phyloP scores from a whole-genome alignment of 2,329 filamentous ascomycete genomes.

The Mollisiaceae sp. region DNA sequence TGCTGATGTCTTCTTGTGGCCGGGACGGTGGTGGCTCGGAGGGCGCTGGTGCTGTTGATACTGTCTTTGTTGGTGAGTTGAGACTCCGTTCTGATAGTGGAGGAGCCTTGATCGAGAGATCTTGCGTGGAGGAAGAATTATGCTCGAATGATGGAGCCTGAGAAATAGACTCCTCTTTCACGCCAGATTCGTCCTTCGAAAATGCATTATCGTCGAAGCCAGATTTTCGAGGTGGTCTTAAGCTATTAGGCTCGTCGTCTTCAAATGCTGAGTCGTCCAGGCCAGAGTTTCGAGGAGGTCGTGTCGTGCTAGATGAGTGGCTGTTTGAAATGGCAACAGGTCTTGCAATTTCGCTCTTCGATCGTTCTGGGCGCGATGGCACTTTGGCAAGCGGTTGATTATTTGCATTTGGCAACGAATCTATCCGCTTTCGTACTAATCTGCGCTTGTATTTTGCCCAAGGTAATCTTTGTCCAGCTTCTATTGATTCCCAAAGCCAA shows the following conservation, averaged over 20 bases:
- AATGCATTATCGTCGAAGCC: constrained; percentile 27
- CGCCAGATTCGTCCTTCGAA: constrained; percentile 7
- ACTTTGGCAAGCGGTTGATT: constrained; percentile 10
- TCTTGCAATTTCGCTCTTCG: constrained; percentile 20
- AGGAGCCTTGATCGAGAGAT: constrained; percentile 26
- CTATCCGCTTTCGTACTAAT: constrained; percentile 35
- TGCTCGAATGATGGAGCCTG: constrained; percentile 10
- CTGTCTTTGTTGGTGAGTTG: constrained; percentile 39
- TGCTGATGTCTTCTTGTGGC: constrained; percentile 34
- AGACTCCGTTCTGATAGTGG: constrained; percentile 41
- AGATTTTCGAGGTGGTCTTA: constrained; percentile 15
- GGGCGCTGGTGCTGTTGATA: constrained; percentile 32
- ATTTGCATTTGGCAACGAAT: constrained; percentile 30
- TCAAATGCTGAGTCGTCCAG: constrained; percentile 32
- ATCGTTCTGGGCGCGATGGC: constrained; percentile 16
- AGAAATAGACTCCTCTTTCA: constrained; percentile 25
- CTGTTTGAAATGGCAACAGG: constrained; percentile 4
- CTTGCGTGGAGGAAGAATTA: constrained; percentile 25
- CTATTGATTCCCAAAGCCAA: constrained; percentile 87
- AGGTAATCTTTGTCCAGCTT: constrained; percentile 56
- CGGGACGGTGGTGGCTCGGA: constrained; percentile 26
- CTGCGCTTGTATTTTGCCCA: constrained; percentile 52
- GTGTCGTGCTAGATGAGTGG: constrained; percentile 26
- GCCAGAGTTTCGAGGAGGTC: constrained; percentile 19
- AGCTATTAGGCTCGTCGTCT: constrained; percentile 10